Conservation (phyloP, 1,284 basidiomycete genomes). For the Stereum hirsutum region DNA sequence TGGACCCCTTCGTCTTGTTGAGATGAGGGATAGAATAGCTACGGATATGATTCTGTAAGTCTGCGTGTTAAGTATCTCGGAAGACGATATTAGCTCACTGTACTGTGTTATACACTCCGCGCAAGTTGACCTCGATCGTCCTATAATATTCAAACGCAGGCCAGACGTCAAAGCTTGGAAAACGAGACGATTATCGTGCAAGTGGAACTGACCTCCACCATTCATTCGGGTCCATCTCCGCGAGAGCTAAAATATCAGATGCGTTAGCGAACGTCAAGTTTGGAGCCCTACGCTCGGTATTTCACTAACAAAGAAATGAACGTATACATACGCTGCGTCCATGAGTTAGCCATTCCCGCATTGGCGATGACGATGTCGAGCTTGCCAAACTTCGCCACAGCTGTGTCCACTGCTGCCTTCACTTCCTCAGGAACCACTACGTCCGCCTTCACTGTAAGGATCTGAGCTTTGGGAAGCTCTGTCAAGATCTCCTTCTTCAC, state of each 20-base stretch:
- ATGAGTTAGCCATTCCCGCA: conserved; percentile 1
- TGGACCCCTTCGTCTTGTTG: conserved; percentile 5
- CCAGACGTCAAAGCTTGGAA: too few relatives aligned
- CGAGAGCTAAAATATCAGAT: neutral
- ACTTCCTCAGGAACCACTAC: neutral
- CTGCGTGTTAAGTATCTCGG: too few relatives aligned
- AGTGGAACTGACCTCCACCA: too few relatives aligned
- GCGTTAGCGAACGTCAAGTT: neutral
- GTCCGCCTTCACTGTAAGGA: conserved; percentile 1
- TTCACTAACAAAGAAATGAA: too few relatives aligned
- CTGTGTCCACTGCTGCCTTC: conserved; percentile 3
- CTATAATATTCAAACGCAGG: too few relatives aligned
- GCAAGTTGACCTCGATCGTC: conserved; percentile 5
- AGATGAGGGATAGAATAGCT: conserved; percentile 6
- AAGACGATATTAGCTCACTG: conserved; percentile 2
- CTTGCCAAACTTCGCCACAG: conserved; percentile 8
- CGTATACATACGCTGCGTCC: conserved; percentile 2
- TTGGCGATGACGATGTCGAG: conserved; percentile 13
- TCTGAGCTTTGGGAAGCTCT: neutral
- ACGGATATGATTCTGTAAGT: neutral
- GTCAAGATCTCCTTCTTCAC: neutral
- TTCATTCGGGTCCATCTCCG: conserved; percentile 1
- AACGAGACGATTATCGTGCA: too few relatives aligned
- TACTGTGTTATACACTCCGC: conserved; percentile 4
- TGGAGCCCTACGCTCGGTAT: too few relatives aligned